A percentile compares a stretch with the other conserved stretches of the same genome.
These are phyloP conservation scores for Paramecium sonneborni DNA, from an alignment of 73 alveolate genomes.

Conservation along the genomic window DNA sequence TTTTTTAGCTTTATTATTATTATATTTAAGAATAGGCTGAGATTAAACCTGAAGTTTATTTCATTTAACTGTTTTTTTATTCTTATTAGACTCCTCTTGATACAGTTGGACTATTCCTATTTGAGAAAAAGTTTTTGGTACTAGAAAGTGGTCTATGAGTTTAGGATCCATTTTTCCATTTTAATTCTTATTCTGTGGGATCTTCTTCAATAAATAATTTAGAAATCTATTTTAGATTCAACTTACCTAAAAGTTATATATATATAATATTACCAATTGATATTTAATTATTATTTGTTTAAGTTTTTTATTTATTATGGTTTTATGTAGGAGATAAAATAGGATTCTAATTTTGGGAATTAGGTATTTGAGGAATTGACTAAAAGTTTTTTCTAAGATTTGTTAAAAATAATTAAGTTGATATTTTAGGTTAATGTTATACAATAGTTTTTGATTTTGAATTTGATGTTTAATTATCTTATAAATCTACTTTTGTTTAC, in stretches of 20 bases:
- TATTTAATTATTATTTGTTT: neutral
- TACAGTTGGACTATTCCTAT: constrained; percentile 20
- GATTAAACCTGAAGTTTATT: neutral
- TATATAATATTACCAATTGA: neutral
- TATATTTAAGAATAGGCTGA: neutral
- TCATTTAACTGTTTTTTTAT: neutral
- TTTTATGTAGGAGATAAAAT: neutral
- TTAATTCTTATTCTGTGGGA: neutral
- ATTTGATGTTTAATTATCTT: neutral
- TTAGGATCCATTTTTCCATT: constrained; percentile 28
- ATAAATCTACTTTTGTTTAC: neutral
- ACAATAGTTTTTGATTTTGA: neutral
- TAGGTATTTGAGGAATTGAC: neutral
- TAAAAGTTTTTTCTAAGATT: neutral
- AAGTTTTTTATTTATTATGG: neutral
- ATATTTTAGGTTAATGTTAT: neutral
- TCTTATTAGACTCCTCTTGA: neutral
- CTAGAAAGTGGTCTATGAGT: constrained; percentile 50
- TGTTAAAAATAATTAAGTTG: neutral
- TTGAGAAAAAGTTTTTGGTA: constrained; percentile 23
- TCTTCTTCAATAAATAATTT: constrained; percentile 29
- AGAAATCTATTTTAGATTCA: neutral
- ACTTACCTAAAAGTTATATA: neutral
- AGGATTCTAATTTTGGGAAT: neutral
- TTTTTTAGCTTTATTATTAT: neutral